Evolutionary conservation across 108 stramenopile species (phyloP), one percentile per base, ranked within the genome.

Genomic region (Skeletonema marinoi): DNA sequence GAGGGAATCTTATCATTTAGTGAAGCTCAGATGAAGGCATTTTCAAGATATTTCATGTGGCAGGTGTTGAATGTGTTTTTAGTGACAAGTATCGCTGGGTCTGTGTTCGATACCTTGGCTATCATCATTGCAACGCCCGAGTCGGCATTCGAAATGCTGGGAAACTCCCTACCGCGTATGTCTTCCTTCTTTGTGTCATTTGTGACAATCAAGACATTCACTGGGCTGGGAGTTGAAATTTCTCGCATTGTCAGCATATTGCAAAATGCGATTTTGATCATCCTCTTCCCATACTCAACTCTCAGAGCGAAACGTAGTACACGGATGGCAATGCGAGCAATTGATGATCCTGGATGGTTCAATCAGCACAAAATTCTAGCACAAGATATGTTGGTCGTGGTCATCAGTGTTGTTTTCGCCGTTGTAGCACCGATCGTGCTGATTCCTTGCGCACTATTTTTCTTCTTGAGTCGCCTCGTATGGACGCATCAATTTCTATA

Each of bases 401-500:
- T 94, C 2, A 89, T 97, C 62, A 86, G 90, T 51, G 89, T 96
- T 9, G 93, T 94, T 6, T 97, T 95, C 78, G 93, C 93, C n/a
- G 92, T 94, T 14, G 90, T 97, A 41, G 94, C 96, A 60, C 96
- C 96, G 1, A 71, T 97, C 12, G 93, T 95, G 1, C 78, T 97
- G 36, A 74, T 97, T 32, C 93, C 94, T 12, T 93, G 93, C 56
- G 87, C 87, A 1, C 56, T 93, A 13, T 97, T 93, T 81, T 95
- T 82, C 78, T 73, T 90, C 9, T 87, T 96, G 71, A 86, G 85
- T 44, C 83, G 93, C 16, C 88, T 97, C 66, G 83, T 96, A 69
- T 97, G 94, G 93, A 96, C 94, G 19, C 96, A 97, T 74, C 96
- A 97, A 41, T 91, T 94, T 63, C 68, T 97, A 19, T 97, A 93